Evolutionary conservation across 495 filamentous ascomycete genomes (phyloP).

Genomic region (Neohortaea acidophila): DNA sequence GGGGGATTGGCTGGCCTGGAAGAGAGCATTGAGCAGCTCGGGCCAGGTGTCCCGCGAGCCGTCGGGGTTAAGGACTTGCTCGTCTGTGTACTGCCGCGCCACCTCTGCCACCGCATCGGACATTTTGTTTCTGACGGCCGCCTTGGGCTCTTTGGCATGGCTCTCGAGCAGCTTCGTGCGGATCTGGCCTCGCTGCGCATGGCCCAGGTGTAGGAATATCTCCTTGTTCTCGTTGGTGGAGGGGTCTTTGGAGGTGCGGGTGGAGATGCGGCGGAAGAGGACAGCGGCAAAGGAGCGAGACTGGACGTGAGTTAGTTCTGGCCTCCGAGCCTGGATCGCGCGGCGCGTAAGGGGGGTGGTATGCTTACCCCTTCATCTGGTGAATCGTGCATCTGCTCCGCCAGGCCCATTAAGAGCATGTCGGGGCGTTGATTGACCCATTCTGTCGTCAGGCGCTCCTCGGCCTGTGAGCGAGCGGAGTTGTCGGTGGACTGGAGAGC

Average conservation of each 20-base stretch:
- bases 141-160: conserved; percentile 51
- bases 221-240: conserved; percentile 57
- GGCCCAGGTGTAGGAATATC: conserved; percentile 59
- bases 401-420: conserved; percentile 78
- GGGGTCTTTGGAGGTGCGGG: conserved; percentile 64
- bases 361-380: conserved; percentile 50
- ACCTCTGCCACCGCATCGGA: conserved; percentile 92
- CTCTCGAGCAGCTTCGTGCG: conserved; percentile 65
- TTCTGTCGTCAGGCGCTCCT: conserved; percentile 75
- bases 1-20: conserved; percentile 69
- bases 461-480: conserved; percentile 61
- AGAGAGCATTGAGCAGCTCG: conserved; percentile 72
- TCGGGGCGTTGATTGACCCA: conserved; percentile 74
- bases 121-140: conserved; percentile 76
- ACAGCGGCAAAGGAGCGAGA: conserved; percentile 81
- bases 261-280: conserved; percentile 84
- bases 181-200: conserved; percentile 59
- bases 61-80: conserved; percentile 19
- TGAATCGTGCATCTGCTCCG: conserved; percentile 70
- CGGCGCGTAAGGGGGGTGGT: no score
- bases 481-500: conserved; percentile 87
- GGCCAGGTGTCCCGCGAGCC: conserved; percentile 54
- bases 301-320: conserved; percentile 30
- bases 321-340: neutral
- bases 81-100: conserved; percentile 85